Base-by-base conservation (phyloP, 1,284 basidiomycete species). In the Phaffia rhodozyma region DNA sequence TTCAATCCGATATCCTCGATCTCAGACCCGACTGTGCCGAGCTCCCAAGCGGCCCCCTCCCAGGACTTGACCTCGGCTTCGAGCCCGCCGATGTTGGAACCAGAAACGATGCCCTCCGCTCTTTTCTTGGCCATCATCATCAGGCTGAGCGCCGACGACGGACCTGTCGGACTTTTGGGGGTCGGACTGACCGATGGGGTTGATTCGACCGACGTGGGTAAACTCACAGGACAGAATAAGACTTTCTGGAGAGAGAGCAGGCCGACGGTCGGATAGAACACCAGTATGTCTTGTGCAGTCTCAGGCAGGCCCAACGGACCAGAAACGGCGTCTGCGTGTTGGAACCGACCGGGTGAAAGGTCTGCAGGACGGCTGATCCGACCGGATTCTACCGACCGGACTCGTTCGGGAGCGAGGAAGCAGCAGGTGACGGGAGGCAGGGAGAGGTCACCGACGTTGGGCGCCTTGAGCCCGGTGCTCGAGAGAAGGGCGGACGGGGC, bases 41-140 rank as follows among this genome's bases (percentile, higher is more conserved):
- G 3, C 4, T 61, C 60, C 60, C 60, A 61, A 5, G 53, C 38
- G 20, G 53, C 53, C 11, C 54, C 25, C 60, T 54, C 53, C 60
- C 23, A 29, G 27, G 54, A 43, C n/a, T 23, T 30, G 11, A 47
- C 60, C 16, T 47, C 60, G 13, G n/a, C 57, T 20, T 58, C 57
- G 47, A 58, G 57, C 11, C 47, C 47, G 25, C 38, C 25, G 2
- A 43, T 18, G 13, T 43, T 58, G 27, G 57, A 58, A 21, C 47
- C 57, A 1, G 38, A 43, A 4, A 55, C 60, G 20, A 61, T 43
- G 20, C 43, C 60, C 53, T 61, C 43, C 16, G 52, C 34, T 21
- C 27, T 55, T 27, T 55, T 47, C 43, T 47, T 49, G 55, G 55
- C 61, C 55, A 50, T 50, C 27, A 27, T 62, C 55, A 50, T 50